phyloP scores from a whole-genome alignment of 192 early-diverging fungal genomes.

The Paraglomus brasilianum region DNA sequence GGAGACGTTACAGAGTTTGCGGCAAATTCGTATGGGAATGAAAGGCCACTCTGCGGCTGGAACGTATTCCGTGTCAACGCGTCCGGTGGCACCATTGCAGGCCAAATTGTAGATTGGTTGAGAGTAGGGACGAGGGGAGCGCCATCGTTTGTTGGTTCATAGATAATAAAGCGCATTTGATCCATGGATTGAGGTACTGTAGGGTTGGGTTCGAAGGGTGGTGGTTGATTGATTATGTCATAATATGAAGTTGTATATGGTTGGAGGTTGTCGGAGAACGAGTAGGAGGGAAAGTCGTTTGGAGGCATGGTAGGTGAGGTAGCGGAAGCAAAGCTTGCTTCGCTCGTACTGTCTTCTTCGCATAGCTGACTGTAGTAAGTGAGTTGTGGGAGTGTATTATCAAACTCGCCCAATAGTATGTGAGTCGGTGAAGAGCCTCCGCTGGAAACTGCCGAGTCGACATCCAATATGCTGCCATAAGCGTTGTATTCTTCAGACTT shows the following conservation, averaged over 20 bases:
- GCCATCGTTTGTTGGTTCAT: constrained; percentile 23
- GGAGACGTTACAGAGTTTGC: neutral
- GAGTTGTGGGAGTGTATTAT: no score
- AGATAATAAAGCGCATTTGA: constrained; percentile 32
- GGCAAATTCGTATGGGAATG: neutral
- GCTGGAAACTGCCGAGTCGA: no score
- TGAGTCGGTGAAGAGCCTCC: no score
- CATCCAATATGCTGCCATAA: no score
- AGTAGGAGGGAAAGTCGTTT: no score
- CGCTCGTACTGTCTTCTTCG: no score
- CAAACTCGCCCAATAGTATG: no score
- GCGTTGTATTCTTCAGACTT: no score
- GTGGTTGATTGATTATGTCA: neutral
- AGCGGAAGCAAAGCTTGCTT: no score
- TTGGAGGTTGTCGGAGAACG: no score
- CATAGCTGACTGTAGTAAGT: no score
- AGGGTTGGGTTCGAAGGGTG: neutral
- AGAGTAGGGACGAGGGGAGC: neutral
- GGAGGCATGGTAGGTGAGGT: no score
- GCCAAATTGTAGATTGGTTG: neutral
- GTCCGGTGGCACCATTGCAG: neutral
- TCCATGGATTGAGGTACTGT: constrained; percentile 6
- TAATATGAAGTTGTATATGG: neutral
- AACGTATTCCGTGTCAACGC: neutral
- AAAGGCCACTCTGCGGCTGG: neutral